These are phyloP conservation scores for Curvularia sp. DNA, from an alignment of 2,329 filamentous ascomycete species.

Conservation along the genomic window DNA sequence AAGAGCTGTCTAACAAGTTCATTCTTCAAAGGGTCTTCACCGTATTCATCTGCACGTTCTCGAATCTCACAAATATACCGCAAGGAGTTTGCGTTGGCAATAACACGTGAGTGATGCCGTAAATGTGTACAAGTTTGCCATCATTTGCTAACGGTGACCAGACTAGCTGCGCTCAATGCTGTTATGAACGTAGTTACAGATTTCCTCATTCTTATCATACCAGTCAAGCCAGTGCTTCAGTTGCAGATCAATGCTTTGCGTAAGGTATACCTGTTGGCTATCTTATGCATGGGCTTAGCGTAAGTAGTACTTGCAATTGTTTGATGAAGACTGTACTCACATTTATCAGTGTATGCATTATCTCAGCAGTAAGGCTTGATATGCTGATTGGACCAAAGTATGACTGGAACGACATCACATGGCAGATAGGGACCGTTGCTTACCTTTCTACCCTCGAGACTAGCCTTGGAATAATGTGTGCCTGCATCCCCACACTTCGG, in stretches of 20 bases:
- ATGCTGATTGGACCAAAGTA: not conserved
- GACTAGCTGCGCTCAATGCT: not conserved
- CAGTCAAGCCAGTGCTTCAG: not conserved
- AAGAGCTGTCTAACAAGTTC: not conserved
- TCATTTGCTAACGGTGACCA: not conserved
- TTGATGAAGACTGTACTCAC: not conserved
- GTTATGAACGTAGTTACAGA: slow-evolving; percentile 3
- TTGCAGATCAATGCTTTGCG: not conserved
- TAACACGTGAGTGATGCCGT: not conserved
- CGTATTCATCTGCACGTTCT: not conserved
- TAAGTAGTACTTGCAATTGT: not conserved
- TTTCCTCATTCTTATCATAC: not conserved
- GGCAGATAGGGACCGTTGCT: not conserved
- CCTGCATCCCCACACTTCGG: slow-evolving; percentile 1
- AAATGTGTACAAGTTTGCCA: not conserved
- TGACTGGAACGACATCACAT: not conserved
- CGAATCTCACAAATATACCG: not conserved
- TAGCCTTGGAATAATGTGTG: slow-evolving; percentile 1
- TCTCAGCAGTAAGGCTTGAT: not conserved
- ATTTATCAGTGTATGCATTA: not conserved
- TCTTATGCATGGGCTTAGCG: not conserved
- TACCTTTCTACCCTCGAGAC: not conserved
- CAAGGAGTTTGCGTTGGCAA: not conserved
- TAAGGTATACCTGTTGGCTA: not conserved
- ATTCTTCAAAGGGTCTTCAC: not conserved